Base-by-base conservation (phyloP, 2,329 filamentous ascomycete species). In the Ceratocystis ficicola region DNA sequence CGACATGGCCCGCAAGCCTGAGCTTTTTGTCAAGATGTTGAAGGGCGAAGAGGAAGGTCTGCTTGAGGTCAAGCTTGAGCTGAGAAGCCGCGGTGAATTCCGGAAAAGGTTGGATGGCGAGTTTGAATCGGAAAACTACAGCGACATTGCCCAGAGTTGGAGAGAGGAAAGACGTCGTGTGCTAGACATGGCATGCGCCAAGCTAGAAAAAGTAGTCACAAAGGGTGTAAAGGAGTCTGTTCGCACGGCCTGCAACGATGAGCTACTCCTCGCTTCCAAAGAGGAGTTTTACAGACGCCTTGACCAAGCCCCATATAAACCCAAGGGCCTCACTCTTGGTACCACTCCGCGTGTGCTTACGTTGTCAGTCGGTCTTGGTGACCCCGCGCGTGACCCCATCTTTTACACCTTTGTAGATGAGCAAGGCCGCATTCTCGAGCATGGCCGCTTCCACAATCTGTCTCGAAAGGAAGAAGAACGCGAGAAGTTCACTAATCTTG, bases 191-290 rank as follows among this genome's bases (percentile, higher is more conserved):
- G 91, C 92, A 0, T 85, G 96, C 68, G 79, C 82, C 7, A 95
- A 93, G 73, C 80, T 99, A 55, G 88, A 95, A 71, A 86, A 82
- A 70, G 79, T 95, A 69, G 92, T 97, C 71, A 84, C 89, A 67
- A 94, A 93, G 74, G 90, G 91, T 67, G 90, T 97, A 69, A 97
- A 97, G 75, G 94, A 99, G 73, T 91, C 90, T 60, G 83, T 99
- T 70, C 89, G 91, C 70, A 93, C 91, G 7, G 91, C 93, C 70
- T 99, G 94, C 72, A 93, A 99, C 75, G 92, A 95, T 71, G 87
- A 91, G 71, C 85, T 99, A 62, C 86, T 92, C n/a, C 89, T 87
- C 72, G 83, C 86, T 65, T 95, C 92, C 71, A 88, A 94, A 63
- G 90, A 95, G 70, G 89, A 91, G 68, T 97, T 94, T 75, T 88